Base-by-base conservation (phyloP, 805 yeast species). In the Metschnikowia hibisci region DNA sequence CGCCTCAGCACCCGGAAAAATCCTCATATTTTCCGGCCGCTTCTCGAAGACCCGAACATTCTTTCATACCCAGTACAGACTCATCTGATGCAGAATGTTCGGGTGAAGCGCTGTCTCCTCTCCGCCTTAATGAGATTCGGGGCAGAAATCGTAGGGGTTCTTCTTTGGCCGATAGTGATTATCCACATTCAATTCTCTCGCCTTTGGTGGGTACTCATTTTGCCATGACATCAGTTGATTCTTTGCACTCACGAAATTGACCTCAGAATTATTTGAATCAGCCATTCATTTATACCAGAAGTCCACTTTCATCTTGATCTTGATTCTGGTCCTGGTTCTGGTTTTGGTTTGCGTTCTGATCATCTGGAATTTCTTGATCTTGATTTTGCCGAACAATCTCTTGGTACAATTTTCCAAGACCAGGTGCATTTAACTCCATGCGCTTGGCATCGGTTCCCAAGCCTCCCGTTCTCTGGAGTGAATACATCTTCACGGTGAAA, bases 401-500 rank as follows among this genome's bases (percentile, higher is more conserved):
- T 14, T 25, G 29, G 41, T 53, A 69, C 6, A 65, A 47, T 0
- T 61, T 46, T 4, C 77, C 77, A 12, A 75, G 47, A 23, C 45
- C 55, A 2, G 52, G 54, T 11, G 54, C 29, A 51, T 77, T 77
- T 39, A 73, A 56, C 22, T 47, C 47, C 6, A 77, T 41, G 51
- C 82, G 61, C 6, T 47, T 42, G 2, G 66, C 43, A 3, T 37
- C 51, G 0, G 48, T 51, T 16, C 59, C 56, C 3, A 71, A 53
- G 44, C 73, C 56, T 0, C 63, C 66, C 7, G 65, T 45, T 14
- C 64, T 61, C 11, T 58, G 43, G 31, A 77, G 58, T 6, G 62
- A 56, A 13, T 64, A 51, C 32, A 77, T 42, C 46, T 74, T 74
- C 22, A 71, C 57, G 0, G 72, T 58, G 41, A 54, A 69, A 13